Conservation (phyloP, 148 eudicot species). For the Vaccinium vitisidaea region DNA sequence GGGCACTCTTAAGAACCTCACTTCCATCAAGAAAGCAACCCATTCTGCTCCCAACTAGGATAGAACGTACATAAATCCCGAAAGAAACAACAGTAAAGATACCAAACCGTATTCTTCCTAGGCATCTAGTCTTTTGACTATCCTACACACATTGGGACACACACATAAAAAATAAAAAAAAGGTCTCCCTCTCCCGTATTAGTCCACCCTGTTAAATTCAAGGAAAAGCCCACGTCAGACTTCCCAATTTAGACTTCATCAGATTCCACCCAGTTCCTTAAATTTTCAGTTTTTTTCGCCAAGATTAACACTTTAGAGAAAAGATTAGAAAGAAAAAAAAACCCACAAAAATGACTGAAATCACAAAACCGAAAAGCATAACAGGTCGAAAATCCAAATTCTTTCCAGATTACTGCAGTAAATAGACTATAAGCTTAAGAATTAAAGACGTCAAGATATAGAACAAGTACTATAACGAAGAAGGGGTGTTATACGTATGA, state of each 20-base stretch:
- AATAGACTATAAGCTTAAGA: neutral
- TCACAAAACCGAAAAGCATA: neutral
- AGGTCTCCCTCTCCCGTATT: neutral
- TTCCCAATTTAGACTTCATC: neutral
- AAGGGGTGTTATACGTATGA: neutral
- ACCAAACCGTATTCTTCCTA: too few species aligned
- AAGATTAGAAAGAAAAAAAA: neutral
- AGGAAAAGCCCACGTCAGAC: neutral
- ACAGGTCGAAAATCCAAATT: neutral
- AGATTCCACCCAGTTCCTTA: neutral
- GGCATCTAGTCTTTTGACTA: neutral
- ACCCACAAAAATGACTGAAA: neutral
- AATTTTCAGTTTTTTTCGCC: neutral
- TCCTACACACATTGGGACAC: neutral
- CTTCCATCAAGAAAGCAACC: too few species aligned
- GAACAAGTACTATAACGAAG: neutral
- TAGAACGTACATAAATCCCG: too few species aligned
- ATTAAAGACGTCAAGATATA: neutral
- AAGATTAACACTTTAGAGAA: neutral
- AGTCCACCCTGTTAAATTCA: neutral
- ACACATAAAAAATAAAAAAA: neutral
- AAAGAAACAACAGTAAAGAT: too few species aligned
- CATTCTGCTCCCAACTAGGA: too few species aligned
- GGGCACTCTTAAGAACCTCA: too few species aligned
- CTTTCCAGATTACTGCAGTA: neutral